Evolutionary conservation across 139 green algal genomes (phyloP).

Genomic region (Ulvella scutata): DNA sequence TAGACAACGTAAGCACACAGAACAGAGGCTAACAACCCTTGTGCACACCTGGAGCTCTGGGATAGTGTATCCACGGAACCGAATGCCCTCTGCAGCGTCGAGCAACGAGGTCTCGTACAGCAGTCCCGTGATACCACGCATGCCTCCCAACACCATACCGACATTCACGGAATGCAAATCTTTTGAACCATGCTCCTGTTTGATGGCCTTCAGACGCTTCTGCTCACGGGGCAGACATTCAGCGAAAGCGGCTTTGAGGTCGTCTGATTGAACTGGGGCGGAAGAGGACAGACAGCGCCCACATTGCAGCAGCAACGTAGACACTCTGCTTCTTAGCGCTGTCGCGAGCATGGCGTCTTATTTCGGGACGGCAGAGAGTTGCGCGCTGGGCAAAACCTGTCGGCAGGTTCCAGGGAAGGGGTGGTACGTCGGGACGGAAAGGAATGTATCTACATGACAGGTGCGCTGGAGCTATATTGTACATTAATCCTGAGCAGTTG

Average conservation of each 20-base stretch:
- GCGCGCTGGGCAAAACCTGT: too few species aligned
- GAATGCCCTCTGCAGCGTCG: slow-evolving; percentile 91
- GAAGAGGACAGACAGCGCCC: neutral
- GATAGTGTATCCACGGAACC: slow-evolving; percentile 88
- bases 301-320: neutral
- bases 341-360: too few species aligned
- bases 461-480: too few species aligned
- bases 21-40: neutral
- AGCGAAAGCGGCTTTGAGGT: neutral
- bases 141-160: slow-evolving; percentile 83
- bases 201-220: slow-evolving; percentile 73
- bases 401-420: too few species aligned
- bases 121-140: slow-evolving; percentile 90
- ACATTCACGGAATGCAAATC: slow-evolving; percentile 72
- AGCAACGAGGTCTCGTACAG: slow-evolving; percentile 96
- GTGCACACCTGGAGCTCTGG: slow-evolving; percentile 64
- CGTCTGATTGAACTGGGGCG: neutral
- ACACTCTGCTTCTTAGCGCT: too few species aligned
- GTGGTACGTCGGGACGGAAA: too few species aligned
- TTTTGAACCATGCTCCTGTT: slow-evolving; percentile 54
- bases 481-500: too few species aligned
- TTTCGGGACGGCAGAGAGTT: too few species aligned
- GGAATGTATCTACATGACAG: too few species aligned
- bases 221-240: slow-evolving; percentile 17
- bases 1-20: neutral